These are phyloP conservation scores for Biscogniauxia marginata DNA, from an alignment of 2,329 filamentous ascomycete species.

Conservation along the genomic window DNA sequence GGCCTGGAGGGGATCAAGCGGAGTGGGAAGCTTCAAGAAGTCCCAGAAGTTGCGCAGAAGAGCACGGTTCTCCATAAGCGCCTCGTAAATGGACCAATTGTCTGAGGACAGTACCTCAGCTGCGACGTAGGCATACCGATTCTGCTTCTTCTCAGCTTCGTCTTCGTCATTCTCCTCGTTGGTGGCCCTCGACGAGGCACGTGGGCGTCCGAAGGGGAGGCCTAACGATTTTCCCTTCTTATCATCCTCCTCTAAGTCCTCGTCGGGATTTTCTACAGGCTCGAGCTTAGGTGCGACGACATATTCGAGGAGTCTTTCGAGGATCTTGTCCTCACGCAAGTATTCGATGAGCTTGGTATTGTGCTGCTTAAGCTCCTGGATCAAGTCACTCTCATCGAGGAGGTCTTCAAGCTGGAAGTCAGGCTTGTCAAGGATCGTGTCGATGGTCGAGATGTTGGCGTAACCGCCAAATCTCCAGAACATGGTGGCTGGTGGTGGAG, in stretches of 20 bases:
- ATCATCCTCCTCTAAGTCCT: constrained; percentile 45
- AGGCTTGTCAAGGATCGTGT: constrained; percentile 94
- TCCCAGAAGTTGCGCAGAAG: constrained; percentile 85
- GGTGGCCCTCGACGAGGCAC: constrained; percentile 51
- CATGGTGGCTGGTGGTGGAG: constrained; percentile 63
- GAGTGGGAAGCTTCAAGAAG: constrained; percentile 79
- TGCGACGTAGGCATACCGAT: constrained; percentile 90
- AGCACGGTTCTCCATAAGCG: constrained; percentile 79
- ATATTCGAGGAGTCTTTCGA: constrained; percentile 85
- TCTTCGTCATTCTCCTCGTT: constrained; percentile 58
- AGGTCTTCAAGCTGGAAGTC: constrained; percentile 95
- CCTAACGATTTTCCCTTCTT: constrained; percentile 39
- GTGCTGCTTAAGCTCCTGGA: constrained; percentile 97
- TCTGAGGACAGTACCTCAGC: constrained; percentile 94
- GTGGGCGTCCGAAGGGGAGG: constrained; percentile 49
- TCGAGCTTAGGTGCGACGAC: constrained; percentile 77
- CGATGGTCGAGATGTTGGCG: constrained; percentile 94
- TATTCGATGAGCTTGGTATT: constrained; percentile 98
- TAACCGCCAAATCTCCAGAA: constrained; percentile 99
- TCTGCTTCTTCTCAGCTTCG: constrained; percentile 84
- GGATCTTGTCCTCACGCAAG: constrained; percentile 79
- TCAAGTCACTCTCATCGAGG: constrained; percentile 91
- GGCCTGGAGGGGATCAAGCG: constrained; percentile 88
- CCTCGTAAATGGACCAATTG: constrained; percentile 94
- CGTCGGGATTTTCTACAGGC: constrained; percentile 51